Conservation (phyloP, 768 basidiomycete species). For the Cystofilobasidium ferigula region DNA sequence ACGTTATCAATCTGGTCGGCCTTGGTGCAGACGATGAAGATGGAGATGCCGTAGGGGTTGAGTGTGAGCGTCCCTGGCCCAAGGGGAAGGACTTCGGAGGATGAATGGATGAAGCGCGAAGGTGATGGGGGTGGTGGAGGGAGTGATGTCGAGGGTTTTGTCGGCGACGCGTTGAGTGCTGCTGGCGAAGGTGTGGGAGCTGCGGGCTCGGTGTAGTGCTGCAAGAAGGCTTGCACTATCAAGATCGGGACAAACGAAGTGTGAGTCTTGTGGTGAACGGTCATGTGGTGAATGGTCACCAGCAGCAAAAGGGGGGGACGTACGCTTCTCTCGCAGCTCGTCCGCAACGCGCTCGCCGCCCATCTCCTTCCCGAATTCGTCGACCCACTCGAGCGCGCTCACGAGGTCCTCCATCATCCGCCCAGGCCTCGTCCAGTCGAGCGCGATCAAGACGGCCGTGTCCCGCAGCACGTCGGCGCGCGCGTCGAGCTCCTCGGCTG, state of each 20-base stretch:
- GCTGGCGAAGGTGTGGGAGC: conserved; percentile 40
- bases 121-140: conserved; percentile 6
- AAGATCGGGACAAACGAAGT: conserved; percentile 12
- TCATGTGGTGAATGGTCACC: too few species aligned
- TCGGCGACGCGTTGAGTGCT: conserved; percentile 43
- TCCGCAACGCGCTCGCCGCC: conserved; percentile 32
- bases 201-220: conserved; percentile 78
- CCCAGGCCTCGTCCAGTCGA: conserved; percentile 96
- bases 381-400: conserved; percentile 76
- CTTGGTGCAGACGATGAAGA: conserved; percentile 82
- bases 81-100: conserved; percentile 53
- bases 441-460: conserved; percentile 56
- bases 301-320: conserved; percentile 35
- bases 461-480: conserved; percentile 28
- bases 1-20: conserved; percentile 80
- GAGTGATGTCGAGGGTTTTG: conserved; percentile 26
- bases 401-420: conserved; percentile 68
- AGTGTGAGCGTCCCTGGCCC: conserved; percentile 75
- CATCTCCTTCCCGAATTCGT: conserved; percentile 50
- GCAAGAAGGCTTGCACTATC: conserved; percentile 76
- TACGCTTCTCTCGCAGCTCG: conserved; percentile 72
- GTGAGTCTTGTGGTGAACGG: too few species aligned
- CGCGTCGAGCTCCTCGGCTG: neutral
- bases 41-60: conserved; percentile 67
- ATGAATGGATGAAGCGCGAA: conserved; percentile 9